phyloP scores from a whole-genome alignment of 73 alveolate genomes.

The Effrenium voratum region DNA sequence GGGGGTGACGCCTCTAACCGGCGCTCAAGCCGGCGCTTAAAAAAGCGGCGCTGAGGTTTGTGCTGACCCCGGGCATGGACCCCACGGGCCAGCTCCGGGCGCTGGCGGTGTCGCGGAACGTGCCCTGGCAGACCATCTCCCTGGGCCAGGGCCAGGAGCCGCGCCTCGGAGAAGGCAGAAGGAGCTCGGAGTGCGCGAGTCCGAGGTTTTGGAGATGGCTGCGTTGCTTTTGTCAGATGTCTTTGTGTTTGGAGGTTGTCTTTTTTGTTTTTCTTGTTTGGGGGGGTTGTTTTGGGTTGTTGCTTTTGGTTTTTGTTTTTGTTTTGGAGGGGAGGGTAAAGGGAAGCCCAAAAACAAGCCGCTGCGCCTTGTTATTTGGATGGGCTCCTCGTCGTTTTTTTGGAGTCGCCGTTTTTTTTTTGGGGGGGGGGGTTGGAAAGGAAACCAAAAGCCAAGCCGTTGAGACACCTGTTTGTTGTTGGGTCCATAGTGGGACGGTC shows the following conservation, averaged over 20 bases:
- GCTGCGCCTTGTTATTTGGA: no score
- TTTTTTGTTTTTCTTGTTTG: no score
- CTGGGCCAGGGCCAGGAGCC: slow-evolving; percentile 98
- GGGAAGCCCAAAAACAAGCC: no score
- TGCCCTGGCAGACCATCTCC: slow-evolving; percentile 96
- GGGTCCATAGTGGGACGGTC: no score
- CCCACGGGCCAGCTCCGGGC: slow-evolving; percentile 97
- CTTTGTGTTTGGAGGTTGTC: not conserved
- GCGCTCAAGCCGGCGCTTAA: no score
- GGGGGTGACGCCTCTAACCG: no score
- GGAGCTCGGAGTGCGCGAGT: not conserved
- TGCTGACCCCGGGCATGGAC: slow-evolving; percentile 98
- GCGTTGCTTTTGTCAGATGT: not conserved
- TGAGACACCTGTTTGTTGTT: no score
- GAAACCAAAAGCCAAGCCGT: no score
- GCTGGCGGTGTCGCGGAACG: slow-evolving; percentile 93
- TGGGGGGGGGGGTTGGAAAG: no score
- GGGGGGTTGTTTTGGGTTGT: not conserved
- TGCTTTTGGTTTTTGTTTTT: not conserved
- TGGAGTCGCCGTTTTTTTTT: no score
- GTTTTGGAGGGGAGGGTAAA: no score
- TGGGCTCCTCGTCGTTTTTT: no score
- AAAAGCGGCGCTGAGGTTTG: slow-evolving; percentile 96
- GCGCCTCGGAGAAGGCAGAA: not conserved
- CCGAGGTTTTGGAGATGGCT: not conserved